Conservation (phyloP, 352 stramenopile species). For the Phytophthora quininea region DNA sequence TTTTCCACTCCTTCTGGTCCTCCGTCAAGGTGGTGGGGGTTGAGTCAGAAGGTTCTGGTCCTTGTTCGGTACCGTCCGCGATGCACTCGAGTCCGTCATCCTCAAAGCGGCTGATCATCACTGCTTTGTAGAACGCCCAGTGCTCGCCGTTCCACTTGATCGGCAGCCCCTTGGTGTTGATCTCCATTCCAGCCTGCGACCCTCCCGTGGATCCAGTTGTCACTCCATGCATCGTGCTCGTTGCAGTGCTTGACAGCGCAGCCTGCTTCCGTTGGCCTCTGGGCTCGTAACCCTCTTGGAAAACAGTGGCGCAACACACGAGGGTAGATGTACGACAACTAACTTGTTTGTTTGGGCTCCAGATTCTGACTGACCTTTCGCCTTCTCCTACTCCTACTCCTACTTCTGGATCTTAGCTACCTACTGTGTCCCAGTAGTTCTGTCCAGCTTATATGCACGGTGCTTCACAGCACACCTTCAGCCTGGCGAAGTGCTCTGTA, state of each 20-base stretch:
- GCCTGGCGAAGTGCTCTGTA: too few relatives aligned
- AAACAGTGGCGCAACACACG: too few relatives aligned
- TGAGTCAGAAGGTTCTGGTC: not conserved
- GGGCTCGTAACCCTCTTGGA: not conserved
- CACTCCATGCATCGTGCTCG: not conserved
- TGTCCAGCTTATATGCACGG: too few relatives aligned
- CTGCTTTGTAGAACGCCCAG: constrained; percentile 6
- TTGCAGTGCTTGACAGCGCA: not conserved
- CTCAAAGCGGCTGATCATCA: constrained; percentile 4
- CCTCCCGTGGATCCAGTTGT: not conserved
- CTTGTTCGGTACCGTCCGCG: not conserved
- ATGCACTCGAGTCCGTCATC: not conserved
- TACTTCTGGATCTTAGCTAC: too few relatives aligned
- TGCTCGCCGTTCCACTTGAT: constrained; percentile 11
- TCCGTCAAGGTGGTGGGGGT: too few relatives aligned
- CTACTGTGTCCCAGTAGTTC: too few relatives aligned
- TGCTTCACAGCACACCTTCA: too few relatives aligned
- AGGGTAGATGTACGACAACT: too few relatives aligned
- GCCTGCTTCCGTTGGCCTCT: not conserved
- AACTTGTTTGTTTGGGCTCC: too few relatives aligned
- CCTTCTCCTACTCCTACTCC: too few relatives aligned
- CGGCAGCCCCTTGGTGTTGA: constrained; percentile 4
- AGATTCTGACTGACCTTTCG: too few relatives aligned
- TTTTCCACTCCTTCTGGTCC: constrained; percentile 4
- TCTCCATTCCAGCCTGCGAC: not conserved